A percentile compares a stretch with the other conserved stretches of the same genome.
Conservation (phyloP, 2,329 filamentous ascomycete genomes). For the Elsinoe arachidis region DNA sequence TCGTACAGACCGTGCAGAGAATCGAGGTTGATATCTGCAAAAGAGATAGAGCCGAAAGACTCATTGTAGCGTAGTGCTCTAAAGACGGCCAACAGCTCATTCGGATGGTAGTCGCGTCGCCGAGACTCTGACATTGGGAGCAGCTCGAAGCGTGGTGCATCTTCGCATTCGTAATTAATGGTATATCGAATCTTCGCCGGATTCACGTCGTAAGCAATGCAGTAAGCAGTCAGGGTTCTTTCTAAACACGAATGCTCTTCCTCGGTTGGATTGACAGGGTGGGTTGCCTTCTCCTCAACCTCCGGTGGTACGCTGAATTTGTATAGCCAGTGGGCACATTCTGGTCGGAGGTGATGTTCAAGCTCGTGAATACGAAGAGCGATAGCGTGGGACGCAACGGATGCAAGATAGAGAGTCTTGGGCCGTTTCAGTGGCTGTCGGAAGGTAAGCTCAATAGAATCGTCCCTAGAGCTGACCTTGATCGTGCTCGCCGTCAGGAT, state of each 20-base stretch:
- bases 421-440: slow-evolving; percentile 46
- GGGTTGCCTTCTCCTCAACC: slow-evolving; percentile 43
- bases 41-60: slow-evolving; percentile 58
- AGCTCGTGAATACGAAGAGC: slow-evolving; percentile 52
- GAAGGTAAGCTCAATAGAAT: slow-evolving; percentile 59
- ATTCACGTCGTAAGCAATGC: slow-evolving; percentile 58
- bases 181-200: slow-evolving; percentile 58
- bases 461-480: slow-evolving; percentile 53
- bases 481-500: slow-evolving; percentile 54
- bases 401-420: slow-evolving; percentile 53
- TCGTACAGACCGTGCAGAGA: slow-evolving; percentile 54
- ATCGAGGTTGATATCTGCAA: slow-evolving; percentile 56
- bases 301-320: slow-evolving; percentile 51
- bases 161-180: slow-evolving; percentile 53
- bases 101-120: slow-evolving; percentile 46
- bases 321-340: slow-evolving; percentile 57
- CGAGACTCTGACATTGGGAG: slow-evolving; percentile 47
- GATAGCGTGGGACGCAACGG: slow-evolving; percentile 55
- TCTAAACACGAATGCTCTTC: slow-evolving; percentile 56
- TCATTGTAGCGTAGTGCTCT: slow-evolving; percentile 63
- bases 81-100: slow-evolving; percentile 63
- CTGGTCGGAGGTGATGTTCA: slow-evolving; percentile 55
- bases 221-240: slow-evolving; percentile 60
- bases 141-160: slow-evolving; percentile 58
- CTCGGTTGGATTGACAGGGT: slow-evolving; percentile 42